Evolutionary conservation across 495 filamentous ascomycete genomes (phyloP), one percentile per base, ranked within the genome.

Genomic region (Tuber aestivum): DNA sequence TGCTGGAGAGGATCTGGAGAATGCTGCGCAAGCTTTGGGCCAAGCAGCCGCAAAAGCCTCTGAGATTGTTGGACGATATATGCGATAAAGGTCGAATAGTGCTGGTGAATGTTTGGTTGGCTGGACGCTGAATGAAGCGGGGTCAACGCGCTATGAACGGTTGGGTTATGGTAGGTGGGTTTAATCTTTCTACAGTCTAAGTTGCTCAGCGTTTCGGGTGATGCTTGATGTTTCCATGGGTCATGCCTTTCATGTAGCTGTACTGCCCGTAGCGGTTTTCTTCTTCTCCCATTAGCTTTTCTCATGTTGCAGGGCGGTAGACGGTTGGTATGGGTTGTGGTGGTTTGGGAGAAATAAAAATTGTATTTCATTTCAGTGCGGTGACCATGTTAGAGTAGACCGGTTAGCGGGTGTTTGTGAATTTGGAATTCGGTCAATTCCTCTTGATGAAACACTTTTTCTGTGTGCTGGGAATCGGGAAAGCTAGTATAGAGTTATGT

Each of bases 1-100:
- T 3, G 94, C 95, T 48, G 93, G 92, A 65, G 95, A 98, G 83
- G 95, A 99, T 84, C 83, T 99, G 50, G 96, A 98, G 84, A 96
- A 96, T 83, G 83, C 97, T 77, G 91, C 91, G 6, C 87, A 90
- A 77, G 87, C 92, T 70, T 83, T 97, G 20, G 95, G 95, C 7
- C 94, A 97, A 81, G 95, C 93, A 35, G 94, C 93, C 27, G 88
- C 86, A 50, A 90, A 89, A 84, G 85, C 98, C 82, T 93, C 97
- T 87, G 93, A 93, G 85, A 94, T 94, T 75, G 92, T 97, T 81
- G 87, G 92, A 79, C 92, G 87, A 84, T 98, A 97, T 85, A 85
- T 97, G 77, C 78, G 77, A 71, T 79, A 79, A 70, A 35, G 27
- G 18, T 65, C 20, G 6, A 27, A 65, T 65, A 65, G 14, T 65